Percentiles rank a stretch among this genome's conserved stretches.
Evolutionary conservation across 2,329 filamentous ascomycete species (phyloP).

Genomic region (Helotiales sp.): DNA sequence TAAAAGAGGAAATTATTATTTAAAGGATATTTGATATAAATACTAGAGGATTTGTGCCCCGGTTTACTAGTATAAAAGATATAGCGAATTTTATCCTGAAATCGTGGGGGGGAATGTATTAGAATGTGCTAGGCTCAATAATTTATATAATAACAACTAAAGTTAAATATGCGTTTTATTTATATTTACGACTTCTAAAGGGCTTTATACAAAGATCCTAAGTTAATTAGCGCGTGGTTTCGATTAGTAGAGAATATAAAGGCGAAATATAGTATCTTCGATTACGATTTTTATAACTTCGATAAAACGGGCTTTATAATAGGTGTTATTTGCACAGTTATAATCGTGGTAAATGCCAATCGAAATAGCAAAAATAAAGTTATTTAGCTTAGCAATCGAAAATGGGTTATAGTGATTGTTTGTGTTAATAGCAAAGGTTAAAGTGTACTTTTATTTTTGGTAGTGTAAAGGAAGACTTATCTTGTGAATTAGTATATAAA

Average conservation of each 20-base stretch:
- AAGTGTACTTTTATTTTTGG: background rate
- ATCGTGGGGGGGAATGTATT: background rate
- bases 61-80: too few relatives aligned
- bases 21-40: too few relatives aligned
- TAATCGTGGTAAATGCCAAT: background rate
- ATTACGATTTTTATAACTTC: background rate
- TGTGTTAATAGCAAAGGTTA: background rate
- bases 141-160: background rate
- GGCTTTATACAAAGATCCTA: too few relatives aligned
- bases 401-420: background rate
- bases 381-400: background rate
- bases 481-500: background rate
- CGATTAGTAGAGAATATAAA: background rate
- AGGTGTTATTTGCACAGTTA: background rate
- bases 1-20: too few relatives aligned
- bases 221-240: background rate
- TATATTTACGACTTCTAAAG: background rate
- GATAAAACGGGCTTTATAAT: background rate
- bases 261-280: background rate
- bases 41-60: too few relatives aligned
- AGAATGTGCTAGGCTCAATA: background rate
- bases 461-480: background rate
- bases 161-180: background rate
- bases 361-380: background rate
- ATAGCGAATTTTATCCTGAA: too few relatives aligned